Conservation (phyloP, 805 yeast genomes). For the Candida cerambycidarum region DNA sequence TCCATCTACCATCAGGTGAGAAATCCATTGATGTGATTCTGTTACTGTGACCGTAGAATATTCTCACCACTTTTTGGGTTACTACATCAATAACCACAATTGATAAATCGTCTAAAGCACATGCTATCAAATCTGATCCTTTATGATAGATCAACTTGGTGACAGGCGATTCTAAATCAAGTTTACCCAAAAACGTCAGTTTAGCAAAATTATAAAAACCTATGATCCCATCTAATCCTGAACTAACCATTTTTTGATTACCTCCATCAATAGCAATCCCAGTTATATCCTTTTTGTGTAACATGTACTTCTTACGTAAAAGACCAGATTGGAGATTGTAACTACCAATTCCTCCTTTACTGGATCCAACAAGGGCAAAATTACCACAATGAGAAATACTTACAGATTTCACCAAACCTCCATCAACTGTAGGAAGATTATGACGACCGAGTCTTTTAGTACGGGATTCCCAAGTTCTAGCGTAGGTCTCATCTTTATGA, state of each 20-base stretch:
- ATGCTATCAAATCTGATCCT: constrained; percentile 79
- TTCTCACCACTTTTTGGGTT: constrained; percentile 82
- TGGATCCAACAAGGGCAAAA: constrained; percentile 88
- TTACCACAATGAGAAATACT: constrained; percentile 92
- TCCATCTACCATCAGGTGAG: constrained; percentile 95
- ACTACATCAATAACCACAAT: constrained; percentile 79
- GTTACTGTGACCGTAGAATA: constrained; percentile 84
- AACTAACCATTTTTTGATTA: constrained; percentile 83
- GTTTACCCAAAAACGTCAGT: constrained; percentile 62
- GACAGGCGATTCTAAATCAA: constrained; percentile 73
- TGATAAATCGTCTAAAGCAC: constrained; percentile 82
- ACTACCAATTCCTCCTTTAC: constrained; percentile 78
- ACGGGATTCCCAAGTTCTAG: constrained; percentile 87
- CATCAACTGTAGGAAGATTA: constrained; percentile 72
- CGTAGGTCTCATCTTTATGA: constrained; percentile 78
- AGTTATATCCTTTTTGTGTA: constrained; percentile 79
- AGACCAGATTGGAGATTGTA: constrained; percentile 93
- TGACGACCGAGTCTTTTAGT: constrained; percentile 78
- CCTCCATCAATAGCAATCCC: constrained; percentile 88
- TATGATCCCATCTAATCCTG: constrained; percentile 85
- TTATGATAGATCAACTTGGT: constrained; percentile 76
- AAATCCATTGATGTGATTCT: constrained; percentile 86
- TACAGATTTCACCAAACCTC: constrained; percentile 70
- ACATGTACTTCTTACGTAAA: constrained; percentile 63
- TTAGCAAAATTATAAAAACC: constrained; percentile 84